Percentiles rank a stretch among this genome's conserved stretches.
Conservation (phyloP, 805 yeast genomes). For the Monosporozyma aerobia region DNA sequence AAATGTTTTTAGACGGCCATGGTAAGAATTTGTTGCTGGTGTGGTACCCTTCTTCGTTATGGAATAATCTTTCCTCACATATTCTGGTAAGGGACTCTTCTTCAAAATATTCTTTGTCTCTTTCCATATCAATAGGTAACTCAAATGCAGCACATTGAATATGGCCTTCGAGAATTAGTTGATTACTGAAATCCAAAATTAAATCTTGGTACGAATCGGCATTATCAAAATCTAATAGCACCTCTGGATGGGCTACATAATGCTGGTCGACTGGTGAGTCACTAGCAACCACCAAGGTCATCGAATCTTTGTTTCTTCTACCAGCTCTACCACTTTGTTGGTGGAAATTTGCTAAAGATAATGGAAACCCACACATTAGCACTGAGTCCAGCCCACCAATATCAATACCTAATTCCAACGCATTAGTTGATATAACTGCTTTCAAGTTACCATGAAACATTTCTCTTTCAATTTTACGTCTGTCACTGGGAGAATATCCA, state of each 20-base stretch:
- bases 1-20: slow-evolving; percentile 69
- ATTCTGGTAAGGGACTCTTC: slow-evolving; percentile 26
- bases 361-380: slow-evolving; percentile 85
- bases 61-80: slow-evolving; percentile 34
- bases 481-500: slow-evolving; percentile 79
- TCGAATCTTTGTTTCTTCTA: slow-evolving; percentile 71
- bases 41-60: slow-evolving; percentile 41
- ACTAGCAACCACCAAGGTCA: slow-evolving; percentile 78
- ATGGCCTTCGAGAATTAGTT: slow-evolving; percentile 66
- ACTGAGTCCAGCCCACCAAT: slow-evolving; percentile 90
- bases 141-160: slow-evolving; percentile 93
- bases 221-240: slow-evolving; percentile 22
- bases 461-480: slow-evolving; percentile 78
- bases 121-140: slow-evolving; percentile 46
- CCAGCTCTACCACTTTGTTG: slow-evolving; percentile 99
- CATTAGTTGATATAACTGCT: slow-evolving; percentile 91
- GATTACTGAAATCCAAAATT: slow-evolving; percentile 51
- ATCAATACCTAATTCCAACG: slow-evolving; percentile 91
- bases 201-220: slow-evolving; percentile 56
- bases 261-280: slow-evolving; percentile 80
- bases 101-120: slow-evolving; percentile 50
- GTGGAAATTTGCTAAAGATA: slow-evolving; percentile 74
- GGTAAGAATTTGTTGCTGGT: slow-evolving; percentile 58
- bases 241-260: slow-evolving; percentile 49
- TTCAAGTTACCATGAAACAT: slow-evolving; percentile 82